phyloP scores from a whole-genome alignment of 352 stramenopile genomes.

The Globisporangium cylindrosporum region DNA sequence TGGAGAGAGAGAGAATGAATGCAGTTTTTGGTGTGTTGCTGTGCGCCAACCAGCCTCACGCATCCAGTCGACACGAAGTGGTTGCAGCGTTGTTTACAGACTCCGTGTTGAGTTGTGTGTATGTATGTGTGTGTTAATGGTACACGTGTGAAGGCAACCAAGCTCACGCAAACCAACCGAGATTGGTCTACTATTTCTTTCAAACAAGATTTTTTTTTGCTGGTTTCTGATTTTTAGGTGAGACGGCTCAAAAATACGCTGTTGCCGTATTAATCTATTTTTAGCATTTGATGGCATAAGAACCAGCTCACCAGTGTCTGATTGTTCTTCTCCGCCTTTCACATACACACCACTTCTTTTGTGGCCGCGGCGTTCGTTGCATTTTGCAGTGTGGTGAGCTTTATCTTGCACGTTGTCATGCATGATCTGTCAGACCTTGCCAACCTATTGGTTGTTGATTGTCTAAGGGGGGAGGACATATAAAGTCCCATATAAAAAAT shows the following conservation, averaged over 20 bases:
- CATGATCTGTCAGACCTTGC: background rate
- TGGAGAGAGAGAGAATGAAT: background rate
- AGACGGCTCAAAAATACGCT: background rate
- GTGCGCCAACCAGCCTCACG: background rate
- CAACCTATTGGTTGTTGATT: background rate
- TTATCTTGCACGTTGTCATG: background rate
- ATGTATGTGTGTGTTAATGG: background rate
- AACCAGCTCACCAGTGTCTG: background rate
- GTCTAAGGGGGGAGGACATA: background rate
- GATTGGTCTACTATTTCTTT: background rate
- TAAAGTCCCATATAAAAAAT: background rate
- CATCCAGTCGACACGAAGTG: background rate
- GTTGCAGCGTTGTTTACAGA: background rate
- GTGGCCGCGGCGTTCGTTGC: background rate
- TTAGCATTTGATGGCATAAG: background rate
- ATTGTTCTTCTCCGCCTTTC: no score
- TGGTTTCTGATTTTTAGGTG: background rate
- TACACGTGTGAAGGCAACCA: background rate
- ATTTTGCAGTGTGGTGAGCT: background rate
- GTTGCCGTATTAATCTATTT: background rate
- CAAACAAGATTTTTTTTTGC: background rate
- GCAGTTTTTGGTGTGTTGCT: background rate
- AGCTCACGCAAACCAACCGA: background rate
- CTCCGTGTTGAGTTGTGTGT: background rate
- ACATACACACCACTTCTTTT: no score